Percentiles rank a stretch among this genome's conserved stretches.
Conservation (phyloP, 1,284 basidiomycete genomes). For the Cryptococcus sp. region DNA sequence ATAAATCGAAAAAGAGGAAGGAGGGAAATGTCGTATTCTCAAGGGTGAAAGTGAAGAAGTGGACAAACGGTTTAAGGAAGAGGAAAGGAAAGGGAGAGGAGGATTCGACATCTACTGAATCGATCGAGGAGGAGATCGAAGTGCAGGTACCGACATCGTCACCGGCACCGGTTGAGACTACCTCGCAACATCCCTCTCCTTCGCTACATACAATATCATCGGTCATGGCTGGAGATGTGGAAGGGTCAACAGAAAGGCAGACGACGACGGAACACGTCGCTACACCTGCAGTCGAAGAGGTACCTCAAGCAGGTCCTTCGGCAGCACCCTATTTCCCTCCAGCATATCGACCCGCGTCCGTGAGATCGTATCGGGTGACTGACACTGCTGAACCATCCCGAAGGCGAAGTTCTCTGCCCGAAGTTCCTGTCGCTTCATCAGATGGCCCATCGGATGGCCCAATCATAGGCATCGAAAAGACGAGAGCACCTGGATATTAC, state of each 20-base stretch:
- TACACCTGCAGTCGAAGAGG: background rate
- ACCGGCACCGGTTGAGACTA: background rate
- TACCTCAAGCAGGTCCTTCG: background rate
- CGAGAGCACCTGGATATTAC: constrained; percentile 39
- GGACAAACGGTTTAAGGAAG: constrained; percentile 27
- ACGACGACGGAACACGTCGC: background rate
- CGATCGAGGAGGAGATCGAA: constrained; percentile 12
- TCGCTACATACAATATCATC: background rate
- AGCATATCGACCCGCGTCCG: constrained; percentile 43
- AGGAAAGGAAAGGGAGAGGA: constrained; percentile 9
- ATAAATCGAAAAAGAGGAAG: constrained; percentile 21
- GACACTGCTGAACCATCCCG: constrained; percentile 1
- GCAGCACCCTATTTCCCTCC: constrained; percentile 32
- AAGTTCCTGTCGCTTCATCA: background rate
- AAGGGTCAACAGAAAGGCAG: background rate
- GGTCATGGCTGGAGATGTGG: background rate
- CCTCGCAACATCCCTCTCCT: background rate
- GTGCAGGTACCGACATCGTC: constrained; percentile 2
- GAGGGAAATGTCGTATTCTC: constrained; percentile 13
- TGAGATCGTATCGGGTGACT: constrained; percentile 17
- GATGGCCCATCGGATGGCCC: background rate
- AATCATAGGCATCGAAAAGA: constrained; percentile 32
- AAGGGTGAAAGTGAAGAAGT: constrained; percentile 27
- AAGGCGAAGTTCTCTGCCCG: constrained; percentile 3
- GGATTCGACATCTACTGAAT: constrained; percentile 4